These are phyloP conservation scores for Paragyromitra xinjiangensis DNA, from an alignment of 495 filamentous ascomycete genomes.

Conservation along the genomic window DNA sequence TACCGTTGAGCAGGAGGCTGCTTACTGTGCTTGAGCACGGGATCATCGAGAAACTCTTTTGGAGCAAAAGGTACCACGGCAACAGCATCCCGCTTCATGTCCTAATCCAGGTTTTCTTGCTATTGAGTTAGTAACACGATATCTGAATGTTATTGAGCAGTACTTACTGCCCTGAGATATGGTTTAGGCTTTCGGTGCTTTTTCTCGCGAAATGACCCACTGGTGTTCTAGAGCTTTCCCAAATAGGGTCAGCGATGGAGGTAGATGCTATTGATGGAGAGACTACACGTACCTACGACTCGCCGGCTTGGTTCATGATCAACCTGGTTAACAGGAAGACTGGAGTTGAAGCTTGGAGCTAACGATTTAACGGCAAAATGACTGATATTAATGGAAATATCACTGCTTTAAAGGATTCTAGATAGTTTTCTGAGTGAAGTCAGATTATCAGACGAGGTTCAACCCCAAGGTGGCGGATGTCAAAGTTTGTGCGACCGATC, in stretches of 20 bases:
- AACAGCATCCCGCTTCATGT: background rate
- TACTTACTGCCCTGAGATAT: background rate
- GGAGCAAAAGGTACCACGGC: background rate
- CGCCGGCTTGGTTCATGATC: no score
- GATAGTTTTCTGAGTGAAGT: background rate
- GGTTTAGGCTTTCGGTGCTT: no score
- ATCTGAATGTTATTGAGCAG: background rate
- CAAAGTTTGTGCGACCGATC: constrained; percentile 1
- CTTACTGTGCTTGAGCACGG: constrained; percentile 7
- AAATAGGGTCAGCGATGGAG: background rate
- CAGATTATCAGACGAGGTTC: background rate
- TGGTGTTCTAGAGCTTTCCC: background rate
- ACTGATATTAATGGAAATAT: background rate
- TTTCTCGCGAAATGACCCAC: no score
- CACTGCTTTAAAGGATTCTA: background rate
- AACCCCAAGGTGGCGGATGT: background rate
- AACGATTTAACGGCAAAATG: background rate
- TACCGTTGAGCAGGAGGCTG: background rate
- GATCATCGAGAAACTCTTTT: background rate
- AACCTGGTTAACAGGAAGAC: no score
- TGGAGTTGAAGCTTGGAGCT: background rate
- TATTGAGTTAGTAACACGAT: background rate
- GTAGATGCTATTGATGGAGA: background rate
- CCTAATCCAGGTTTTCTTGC: background rate
- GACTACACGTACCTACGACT: background rate